Conservation (phyloP, 306 rosid genomes). For the Corylus americana region DNA sequence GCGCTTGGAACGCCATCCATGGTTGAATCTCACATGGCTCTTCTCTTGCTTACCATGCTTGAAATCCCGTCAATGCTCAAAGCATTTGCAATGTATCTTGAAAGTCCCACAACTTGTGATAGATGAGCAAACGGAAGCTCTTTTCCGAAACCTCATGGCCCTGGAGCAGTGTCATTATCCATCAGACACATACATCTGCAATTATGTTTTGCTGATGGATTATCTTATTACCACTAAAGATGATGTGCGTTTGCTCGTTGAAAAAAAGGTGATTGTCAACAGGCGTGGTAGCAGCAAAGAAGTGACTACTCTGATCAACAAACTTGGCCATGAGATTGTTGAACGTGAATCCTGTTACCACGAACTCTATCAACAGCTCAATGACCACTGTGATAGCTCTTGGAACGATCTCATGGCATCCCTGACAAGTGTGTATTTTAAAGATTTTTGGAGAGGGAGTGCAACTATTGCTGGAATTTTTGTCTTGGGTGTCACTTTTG, state of each 20-base stretch:
- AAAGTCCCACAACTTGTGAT: conserved; percentile 1
- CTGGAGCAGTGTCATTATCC: conserved; percentile 36
- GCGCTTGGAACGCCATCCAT: not conserved
- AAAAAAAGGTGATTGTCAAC: conserved; percentile 8
- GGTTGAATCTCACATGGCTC: not conserved
- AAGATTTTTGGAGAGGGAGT: conserved; percentile 35
- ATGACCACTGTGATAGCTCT: not conserved
- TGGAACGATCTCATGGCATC: conserved; percentile 23
- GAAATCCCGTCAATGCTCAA: not conserved
- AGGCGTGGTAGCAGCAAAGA: conserved; percentile 22
- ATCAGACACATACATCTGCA: conserved; percentile 6
- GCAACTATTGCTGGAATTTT: conserved; percentile 26
- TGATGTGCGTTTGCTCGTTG: conserved; percentile 27
- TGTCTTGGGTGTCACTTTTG: not conserved
- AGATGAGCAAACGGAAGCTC: conserved; percentile 7
- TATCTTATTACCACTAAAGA: conserved; percentile 17
- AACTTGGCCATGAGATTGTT: conserved; percentile 7
- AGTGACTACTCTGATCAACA: conserved; percentile 16
- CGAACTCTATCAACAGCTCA: not conserved
- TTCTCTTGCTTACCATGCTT: not conserved
- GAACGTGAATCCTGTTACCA: not conserved
- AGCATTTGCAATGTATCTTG: not conserved
- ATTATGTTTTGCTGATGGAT: conserved; percentile 26
- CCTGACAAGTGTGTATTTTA: conserved; percentile 27
- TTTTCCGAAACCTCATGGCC: conserved; percentile 35